These are phyloP conservation scores for Vigna trinervia DNA, from an alignment of 306 rosid species.

Conservation along the genomic window DNA sequence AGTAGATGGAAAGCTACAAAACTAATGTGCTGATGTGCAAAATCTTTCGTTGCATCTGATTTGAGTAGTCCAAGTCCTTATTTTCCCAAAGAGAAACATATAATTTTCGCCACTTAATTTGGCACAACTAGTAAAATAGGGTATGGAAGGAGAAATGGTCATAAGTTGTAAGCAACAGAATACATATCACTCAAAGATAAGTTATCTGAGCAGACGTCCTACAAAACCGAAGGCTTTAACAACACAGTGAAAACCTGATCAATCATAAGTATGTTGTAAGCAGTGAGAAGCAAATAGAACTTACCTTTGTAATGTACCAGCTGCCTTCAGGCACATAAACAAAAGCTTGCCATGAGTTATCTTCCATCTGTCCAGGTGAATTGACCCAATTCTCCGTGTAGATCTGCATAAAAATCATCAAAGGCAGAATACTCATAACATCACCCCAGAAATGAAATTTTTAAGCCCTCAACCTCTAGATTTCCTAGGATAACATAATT, in stretches of 20 bases:
- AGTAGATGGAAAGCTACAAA: slow-evolving; percentile 25
- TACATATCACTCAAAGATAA: neutral
- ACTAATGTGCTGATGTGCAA: slow-evolving; percentile 5
- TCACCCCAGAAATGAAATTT: neutral
- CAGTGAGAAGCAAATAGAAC: slow-evolving; percentile 40
- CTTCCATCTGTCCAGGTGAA: slow-evolving; percentile 87
- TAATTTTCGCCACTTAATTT: slow-evolving; percentile 23
- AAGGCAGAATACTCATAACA: slow-evolving; percentile 16
- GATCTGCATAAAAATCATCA: slow-evolving; percentile 59
- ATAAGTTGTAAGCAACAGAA: neutral
- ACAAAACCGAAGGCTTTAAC: slow-evolving; percentile 20
- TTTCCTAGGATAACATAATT: slow-evolving; percentile 12
- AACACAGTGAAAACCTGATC: slow-evolving; percentile 30
- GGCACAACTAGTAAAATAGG: slow-evolving; percentile 11
- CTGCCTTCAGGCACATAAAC: slow-evolving; percentile 73
- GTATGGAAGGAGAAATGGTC: slow-evolving; percentile 9
- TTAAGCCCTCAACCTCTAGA: slow-evolving; percentile 19
- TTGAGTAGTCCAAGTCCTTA: neutral
- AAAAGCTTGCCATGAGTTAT: slow-evolving; percentile 91
- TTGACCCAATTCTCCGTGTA: slow-evolving; percentile 96
- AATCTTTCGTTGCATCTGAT: slow-evolving; percentile 16
- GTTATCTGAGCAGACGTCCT: slow-evolving; percentile 14
- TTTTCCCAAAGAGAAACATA: neutral
- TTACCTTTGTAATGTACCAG: slow-evolving; percentile 87
- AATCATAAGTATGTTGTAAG: neutral